Percentiles rank a stretch among this genome's conserved stretches.
Conservation (phyloP, 768 basidiomycete species). For the Collybia sp. region DNA sequence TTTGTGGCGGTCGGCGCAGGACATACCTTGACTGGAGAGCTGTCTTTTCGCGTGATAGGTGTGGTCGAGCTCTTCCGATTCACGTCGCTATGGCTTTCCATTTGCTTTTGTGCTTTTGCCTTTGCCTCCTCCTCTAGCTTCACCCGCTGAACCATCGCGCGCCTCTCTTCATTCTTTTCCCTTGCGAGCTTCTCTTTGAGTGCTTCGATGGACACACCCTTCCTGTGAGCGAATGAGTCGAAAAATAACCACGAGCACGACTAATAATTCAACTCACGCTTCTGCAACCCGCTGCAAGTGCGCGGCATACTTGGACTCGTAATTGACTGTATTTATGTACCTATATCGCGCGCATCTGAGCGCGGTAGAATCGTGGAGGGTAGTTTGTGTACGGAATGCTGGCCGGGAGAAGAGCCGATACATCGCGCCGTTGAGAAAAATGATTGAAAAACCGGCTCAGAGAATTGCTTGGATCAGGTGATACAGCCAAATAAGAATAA, state of each 20-base stretch:
- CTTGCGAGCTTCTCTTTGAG: conserved; percentile 28
- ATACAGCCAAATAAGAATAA: too few species aligned
- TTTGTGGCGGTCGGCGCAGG: not conserved
- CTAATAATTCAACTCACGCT: conserved; percentile 21
- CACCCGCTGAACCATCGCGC: conserved; percentile 11
- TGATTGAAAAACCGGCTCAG: too few species aligned
- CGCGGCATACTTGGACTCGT: conserved; percentile 58
- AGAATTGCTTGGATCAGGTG: too few species aligned
- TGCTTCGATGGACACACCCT: conserved; percentile 35
- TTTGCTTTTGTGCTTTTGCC: conserved; percentile 5
- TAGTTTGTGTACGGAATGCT: too few species aligned
- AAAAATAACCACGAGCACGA: conserved; percentile 11
- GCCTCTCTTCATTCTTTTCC: conserved; percentile 23
- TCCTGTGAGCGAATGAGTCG: conserved; percentile 26
- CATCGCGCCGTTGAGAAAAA: too few species aligned
- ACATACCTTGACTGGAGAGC: conserved; percentile 59
- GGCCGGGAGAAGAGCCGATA: too few species aligned
- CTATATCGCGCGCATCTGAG: too few species aligned
- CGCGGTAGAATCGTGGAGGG: too few species aligned
- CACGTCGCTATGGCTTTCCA: conserved; percentile 6
- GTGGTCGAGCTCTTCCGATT: conserved; percentile 6
- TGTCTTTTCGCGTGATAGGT: conserved; percentile 44
- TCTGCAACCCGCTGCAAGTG: conserved; percentile 61
- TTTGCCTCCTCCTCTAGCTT: not conserved
- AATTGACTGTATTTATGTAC: conserved; percentile 6